Conservation (phyloP, 1,284 basidiomycete species). For the Trichosporon sp. region DNA sequence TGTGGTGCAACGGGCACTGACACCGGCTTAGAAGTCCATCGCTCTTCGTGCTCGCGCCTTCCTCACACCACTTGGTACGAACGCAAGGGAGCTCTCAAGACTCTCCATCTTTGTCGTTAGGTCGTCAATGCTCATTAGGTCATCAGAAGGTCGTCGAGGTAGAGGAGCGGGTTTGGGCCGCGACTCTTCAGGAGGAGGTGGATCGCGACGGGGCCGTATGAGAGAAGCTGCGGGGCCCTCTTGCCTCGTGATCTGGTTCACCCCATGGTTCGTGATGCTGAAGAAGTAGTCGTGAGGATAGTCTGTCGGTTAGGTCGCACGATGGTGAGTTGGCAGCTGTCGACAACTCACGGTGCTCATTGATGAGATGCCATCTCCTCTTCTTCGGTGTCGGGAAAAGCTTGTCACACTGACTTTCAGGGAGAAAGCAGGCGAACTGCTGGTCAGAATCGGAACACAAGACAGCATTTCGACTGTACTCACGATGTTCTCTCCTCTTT, state of each 20-base stretch:
- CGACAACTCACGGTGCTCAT: constrained; percentile 60
- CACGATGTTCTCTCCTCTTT: constrained; percentile 82
- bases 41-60: not conserved
- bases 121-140: constrained; percentile 27
- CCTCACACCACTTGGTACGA: constrained; percentile 25
- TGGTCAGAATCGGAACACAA: too few species aligned
- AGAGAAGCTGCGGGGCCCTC: constrained; percentile 37
- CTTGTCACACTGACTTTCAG: constrained; percentile 54
- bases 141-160: constrained; percentile 13
- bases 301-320: constrained; percentile 21
- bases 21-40: not conserved
- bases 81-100: constrained; percentile 30
- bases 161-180: not conserved
- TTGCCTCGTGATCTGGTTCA: constrained; percentile 35
- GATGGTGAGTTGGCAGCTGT: not conserved
- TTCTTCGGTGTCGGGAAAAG: constrained; percentile 69
- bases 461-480: too few species aligned
- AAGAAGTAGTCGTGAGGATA: constrained; percentile 86
- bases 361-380: constrained; percentile 72
- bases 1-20: not conserved
- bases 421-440: constrained; percentile 75
- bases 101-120: constrained; percentile 21
- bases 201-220: constrained; percentile 29
- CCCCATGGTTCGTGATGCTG: constrained; percentile 77
- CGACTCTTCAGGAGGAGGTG: not conserved